Percentiles rank a stretch among this genome's conserved stretches.
Evolutionary conservation across 768 basidiomycete genomes (phyloP).

Genomic region (Podaxis mareebaensis): DNA sequence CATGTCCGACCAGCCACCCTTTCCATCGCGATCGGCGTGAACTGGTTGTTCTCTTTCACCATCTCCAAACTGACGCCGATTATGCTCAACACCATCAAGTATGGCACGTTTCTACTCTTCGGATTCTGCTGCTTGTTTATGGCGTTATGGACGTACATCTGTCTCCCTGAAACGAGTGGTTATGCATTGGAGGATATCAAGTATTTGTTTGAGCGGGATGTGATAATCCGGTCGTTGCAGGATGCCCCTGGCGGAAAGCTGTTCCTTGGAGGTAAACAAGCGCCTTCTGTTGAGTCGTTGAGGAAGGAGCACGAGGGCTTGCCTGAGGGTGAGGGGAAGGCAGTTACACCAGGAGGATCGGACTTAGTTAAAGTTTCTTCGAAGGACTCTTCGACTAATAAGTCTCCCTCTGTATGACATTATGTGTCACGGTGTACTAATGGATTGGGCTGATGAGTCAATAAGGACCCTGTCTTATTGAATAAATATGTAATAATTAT

Average conservation of each 20-base stretch:
- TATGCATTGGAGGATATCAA: slow-evolving; percentile 48
- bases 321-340: background rate
- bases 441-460: background rate
- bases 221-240: slow-evolving; percentile 35
- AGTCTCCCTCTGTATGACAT: background rate
- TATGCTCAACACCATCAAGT: slow-evolving; percentile 33
- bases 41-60: slow-evolving; percentile 49
- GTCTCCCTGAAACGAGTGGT: slow-evolving; percentile 49
- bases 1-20: slow-evolving; percentile 41
- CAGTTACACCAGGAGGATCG: background rate
- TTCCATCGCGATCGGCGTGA: slow-evolving; percentile 38
- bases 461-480: background rate
- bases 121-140: slow-evolving; percentile 43
- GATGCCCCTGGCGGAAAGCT: slow-evolving; percentile 42
- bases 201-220: slow-evolving; percentile 41
- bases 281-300: slow-evolving; percentile 27
- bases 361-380: background rate
- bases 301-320: background rate
- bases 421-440: background rate
- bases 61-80: slow-evolving; percentile 44
- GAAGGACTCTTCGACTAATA: background rate
- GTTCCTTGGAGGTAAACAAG: slow-evolving; percentile 31
- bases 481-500: background rate
- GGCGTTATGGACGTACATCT: slow-evolving; percentile 43
- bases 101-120: slow-evolving; percentile 45